Evolutionary conservation across 192 early-diverging fungal genomes (phyloP).

Genomic region (Podila verticillata): DNA sequence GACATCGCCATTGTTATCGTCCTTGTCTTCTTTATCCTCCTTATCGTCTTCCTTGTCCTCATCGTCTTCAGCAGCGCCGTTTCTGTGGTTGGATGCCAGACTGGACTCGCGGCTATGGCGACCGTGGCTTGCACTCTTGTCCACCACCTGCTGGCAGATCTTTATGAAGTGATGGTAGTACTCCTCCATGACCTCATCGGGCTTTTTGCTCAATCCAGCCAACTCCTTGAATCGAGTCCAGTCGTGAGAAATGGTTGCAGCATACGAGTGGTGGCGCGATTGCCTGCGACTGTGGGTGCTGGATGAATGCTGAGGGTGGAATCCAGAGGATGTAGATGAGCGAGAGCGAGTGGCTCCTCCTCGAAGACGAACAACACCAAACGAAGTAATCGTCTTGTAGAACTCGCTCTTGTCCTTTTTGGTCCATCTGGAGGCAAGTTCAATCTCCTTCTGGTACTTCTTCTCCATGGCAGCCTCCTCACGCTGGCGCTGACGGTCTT

Average conservation of each 20-base stretch:
- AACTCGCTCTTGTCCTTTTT: slow-evolving; percentile 66
- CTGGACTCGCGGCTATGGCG: slow-evolving; percentile 30
- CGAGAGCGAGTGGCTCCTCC: slow-evolving; percentile 42
- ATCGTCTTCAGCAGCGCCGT: slow-evolving; percentile 33
- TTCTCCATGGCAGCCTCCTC: slow-evolving; percentile 54
- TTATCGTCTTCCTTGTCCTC: slow-evolving; percentile 45
- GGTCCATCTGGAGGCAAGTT: slow-evolving; percentile 58
- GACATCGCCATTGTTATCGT: slow-evolving; percentile 56
- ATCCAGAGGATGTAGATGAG: slow-evolving; percentile 19
- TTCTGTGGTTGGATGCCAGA: slow-evolving; percentile 17
- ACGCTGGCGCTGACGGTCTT: slow-evolving; percentile 53
- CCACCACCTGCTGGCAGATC: slow-evolving; percentile 69
- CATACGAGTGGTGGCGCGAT: slow-evolving; percentile 10
- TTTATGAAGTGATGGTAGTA: slow-evolving; percentile 69
- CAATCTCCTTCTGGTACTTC: slow-evolving; percentile 52
- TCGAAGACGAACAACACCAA: slow-evolving; percentile 58
- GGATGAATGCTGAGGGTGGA: slow-evolving; percentile 38
- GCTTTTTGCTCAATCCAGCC: slow-evolving; percentile 68
- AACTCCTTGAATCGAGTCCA: slow-evolving; percentile 81
- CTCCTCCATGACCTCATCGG: slow-evolving; percentile 72
- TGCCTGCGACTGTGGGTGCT: slow-evolving; percentile 19
- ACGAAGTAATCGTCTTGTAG: slow-evolving; percentile 63
- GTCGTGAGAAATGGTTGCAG: slow-evolving; percentile 28
- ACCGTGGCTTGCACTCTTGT: slow-evolving; percentile 12
- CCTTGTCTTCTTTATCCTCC: slow-evolving; percentile 49